phyloP scores from a whole-genome alignment of 331 rosid species.

The Phaseolus coccineus region DNA sequence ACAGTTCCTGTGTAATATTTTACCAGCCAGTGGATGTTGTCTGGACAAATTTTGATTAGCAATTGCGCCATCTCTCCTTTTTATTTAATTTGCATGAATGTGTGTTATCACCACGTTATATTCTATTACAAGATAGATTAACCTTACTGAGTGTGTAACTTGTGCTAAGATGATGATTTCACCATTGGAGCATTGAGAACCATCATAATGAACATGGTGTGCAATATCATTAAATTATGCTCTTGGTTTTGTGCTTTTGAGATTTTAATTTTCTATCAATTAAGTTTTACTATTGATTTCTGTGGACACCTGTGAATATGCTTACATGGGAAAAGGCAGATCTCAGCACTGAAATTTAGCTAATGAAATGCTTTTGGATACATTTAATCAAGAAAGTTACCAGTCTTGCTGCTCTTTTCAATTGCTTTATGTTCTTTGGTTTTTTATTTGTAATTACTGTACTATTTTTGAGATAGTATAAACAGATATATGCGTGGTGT shows the following conservation, averaged over 20 bases:
- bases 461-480: not conserved
- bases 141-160: not conserved
- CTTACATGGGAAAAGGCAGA: not conserved
- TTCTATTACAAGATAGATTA: not conserved
- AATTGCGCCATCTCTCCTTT: not conserved
- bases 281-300: not conserved
- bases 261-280: not conserved
- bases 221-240: not conserved
- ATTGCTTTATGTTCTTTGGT: not conserved
- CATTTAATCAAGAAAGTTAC: not conserved
- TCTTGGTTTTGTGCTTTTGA: not conserved
- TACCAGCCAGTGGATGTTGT: not conserved
- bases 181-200: not conserved
- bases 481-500: not conserved
- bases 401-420: not conserved
- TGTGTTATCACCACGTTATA: not conserved
- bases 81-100: not conserved
- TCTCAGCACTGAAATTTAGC: not conserved
- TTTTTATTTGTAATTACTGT: not conserved
- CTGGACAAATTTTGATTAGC: not conserved
- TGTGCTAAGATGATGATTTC: not conserved
- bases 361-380: not conserved
- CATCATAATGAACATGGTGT: not conserved
- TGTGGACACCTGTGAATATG: slow-evolving; percentile 1
- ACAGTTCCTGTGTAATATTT: not conserved